Conservation (phyloP, 2,329 filamentous ascomycete genomes). For the Moelleriella libera region DNA sequence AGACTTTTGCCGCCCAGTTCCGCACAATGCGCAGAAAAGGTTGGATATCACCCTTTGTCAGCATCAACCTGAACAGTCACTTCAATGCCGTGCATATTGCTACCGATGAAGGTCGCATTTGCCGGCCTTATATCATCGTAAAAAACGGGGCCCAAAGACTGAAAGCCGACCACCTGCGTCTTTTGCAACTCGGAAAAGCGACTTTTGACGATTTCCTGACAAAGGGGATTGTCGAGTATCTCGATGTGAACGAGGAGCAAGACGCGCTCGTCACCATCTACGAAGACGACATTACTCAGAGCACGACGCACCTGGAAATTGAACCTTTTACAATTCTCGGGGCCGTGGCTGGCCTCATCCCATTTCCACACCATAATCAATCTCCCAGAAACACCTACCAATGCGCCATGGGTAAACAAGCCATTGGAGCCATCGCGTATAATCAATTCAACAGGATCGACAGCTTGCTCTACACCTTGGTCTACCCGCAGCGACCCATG, state of each 20-base stretch:
- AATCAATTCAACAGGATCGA: slow-evolving; percentile 98
- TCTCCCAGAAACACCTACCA: slow-evolving; percentile 98
- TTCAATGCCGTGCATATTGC: slow-evolving; percentile 88
- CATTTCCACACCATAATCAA: slow-evolving; percentile 97
- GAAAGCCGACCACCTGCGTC: slow-evolving; percentile 61
- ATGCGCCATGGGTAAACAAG: slow-evolving; percentile 99
- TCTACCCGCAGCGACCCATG: slow-evolving; percentile 95
- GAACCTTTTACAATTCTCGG: slow-evolving; percentile 95
- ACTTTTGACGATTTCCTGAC: slow-evolving; percentile 91
- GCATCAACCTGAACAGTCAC: slow-evolving; percentile 90
- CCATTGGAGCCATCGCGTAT: slow-evolving; percentile 93
- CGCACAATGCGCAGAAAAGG: slow-evolving; percentile 78
- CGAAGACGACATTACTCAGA: slow-evolving; percentile 67
- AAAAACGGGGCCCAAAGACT: slow-evolving; percentile 77
- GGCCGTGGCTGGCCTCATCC: slow-evolving; percentile 89
- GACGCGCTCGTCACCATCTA: slow-evolving; percentile 87
- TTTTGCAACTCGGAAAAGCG: slow-evolving; percentile 69
- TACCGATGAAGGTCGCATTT: slow-evolving; percentile 93
- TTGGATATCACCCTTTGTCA: slow-evolving; percentile 89
- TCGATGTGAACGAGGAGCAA: slow-evolving; percentile 97
- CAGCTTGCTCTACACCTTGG: slow-evolving; percentile 87
- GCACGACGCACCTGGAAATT: slow-evolving; percentile 90
- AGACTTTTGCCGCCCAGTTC: slow-evolving; percentile 74
- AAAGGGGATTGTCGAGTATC: slow-evolving; percentile 82
- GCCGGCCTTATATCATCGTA: slow-evolving; percentile 88